Percentiles rank a stretch among this genome's conserved stretches.
Evolutionary conservation across 257 asterid species (phyloP).

Genomic region (Jaltomata sinuosa): DNA sequence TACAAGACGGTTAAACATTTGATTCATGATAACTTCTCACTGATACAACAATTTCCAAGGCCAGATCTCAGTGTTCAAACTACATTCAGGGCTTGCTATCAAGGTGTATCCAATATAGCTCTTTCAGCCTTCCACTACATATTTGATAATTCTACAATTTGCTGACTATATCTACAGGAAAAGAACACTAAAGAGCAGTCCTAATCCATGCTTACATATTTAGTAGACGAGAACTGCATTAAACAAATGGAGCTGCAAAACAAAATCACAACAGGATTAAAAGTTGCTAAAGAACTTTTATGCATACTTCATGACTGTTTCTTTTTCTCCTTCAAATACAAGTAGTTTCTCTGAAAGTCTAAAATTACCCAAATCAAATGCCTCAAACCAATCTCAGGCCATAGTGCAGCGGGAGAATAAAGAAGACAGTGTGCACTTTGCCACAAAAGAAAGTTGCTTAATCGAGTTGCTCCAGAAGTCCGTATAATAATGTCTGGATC

Average conservation of each 20-base stretch:
- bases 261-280: background rate
- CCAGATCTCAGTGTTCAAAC: background rate
- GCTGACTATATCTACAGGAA: background rate
- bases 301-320: slow-evolving; percentile 16
- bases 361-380: slow-evolving; percentile 52
- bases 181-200: background rate
- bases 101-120: background rate
- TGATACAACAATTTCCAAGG: background rate
- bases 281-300: background rate
- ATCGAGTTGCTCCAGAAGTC: slow-evolving; percentile 73
- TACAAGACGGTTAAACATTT: background rate
- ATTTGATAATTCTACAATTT: background rate
- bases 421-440: slow-evolving; percentile 55
- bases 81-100: background rate
- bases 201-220: background rate
- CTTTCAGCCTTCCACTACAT: background rate
- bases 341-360: slow-evolving; percentile 48
- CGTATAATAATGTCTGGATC: slow-evolving; percentile 69
- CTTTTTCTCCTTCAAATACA: slow-evolving; percentile 35
- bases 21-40: background rate
- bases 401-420: slow-evolving; percentile 53
- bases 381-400: slow-evolving; percentile 76
- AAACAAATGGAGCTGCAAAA: background rate
- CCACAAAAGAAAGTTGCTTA: slow-evolving; percentile 85
- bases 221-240: background rate